Conservation (phyloP, 176 grass and related monocot species). For the Paspalum notatum region DNA sequence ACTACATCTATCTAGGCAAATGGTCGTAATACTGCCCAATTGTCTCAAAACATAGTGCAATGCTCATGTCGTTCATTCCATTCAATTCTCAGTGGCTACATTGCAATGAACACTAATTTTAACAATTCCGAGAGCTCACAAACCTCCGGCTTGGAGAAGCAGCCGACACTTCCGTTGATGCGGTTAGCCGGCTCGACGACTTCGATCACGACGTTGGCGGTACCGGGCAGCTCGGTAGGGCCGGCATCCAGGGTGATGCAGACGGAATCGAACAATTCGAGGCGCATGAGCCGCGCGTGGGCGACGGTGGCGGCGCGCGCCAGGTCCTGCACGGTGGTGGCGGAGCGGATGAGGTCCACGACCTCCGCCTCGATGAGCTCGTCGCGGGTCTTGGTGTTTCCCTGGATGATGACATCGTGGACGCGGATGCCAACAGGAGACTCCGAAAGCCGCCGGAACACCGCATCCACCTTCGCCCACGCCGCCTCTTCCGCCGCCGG, state of each 20-base stretch:
- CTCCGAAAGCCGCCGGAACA: constrained; percentile 46
- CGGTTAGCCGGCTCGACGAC: constrained; percentile 67
- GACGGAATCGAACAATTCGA: constrained; percentile 72
- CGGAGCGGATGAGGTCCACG: constrained; percentile 51
- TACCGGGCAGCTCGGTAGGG: constrained; percentile 65
- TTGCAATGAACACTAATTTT: background rate
- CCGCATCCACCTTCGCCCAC: constrained; percentile 36
- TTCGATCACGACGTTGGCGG: constrained; percentile 61
- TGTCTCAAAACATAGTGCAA: background rate
- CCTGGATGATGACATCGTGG: constrained; percentile 66
- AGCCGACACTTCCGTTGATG: constrained; percentile 42
- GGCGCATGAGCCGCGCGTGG: constrained; percentile 44
- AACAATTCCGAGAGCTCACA: constrained; percentile 24
- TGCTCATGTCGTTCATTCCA: background rate
- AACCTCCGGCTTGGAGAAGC: constrained; percentile 72
- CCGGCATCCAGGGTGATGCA: constrained; percentile 63
- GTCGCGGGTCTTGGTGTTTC: constrained; percentile 68
- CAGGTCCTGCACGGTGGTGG: constrained; percentile 62
- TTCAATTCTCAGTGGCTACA: background rate
- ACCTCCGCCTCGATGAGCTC: constrained; percentile 80
- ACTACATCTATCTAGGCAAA: background rate
- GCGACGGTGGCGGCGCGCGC: constrained; percentile 48
- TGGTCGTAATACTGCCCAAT: background rate
- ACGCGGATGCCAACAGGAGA: constrained; percentile 56
- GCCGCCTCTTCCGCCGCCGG: constrained; percentile 24